Evolutionary conservation across 1,284 basidiomycete species (phyloP).

Genomic region (Cryptococcus sp.): DNA sequence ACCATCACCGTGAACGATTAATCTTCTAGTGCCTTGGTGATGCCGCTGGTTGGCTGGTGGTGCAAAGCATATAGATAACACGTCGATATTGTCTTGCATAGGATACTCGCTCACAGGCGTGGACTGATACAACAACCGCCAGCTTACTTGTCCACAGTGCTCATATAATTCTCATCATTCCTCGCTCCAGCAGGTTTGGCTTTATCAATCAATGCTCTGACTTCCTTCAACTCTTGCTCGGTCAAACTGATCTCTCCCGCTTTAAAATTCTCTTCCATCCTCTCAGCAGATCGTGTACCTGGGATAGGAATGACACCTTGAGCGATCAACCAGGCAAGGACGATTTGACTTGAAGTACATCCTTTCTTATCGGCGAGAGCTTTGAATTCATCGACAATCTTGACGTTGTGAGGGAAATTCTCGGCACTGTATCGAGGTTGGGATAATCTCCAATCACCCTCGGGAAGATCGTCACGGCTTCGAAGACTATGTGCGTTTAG

Average conservation of each 20-base stretch:
- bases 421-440: constrained; percentile 38
- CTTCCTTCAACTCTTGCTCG: constrained; percentile 33
- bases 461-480: not conserved
- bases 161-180: constrained; percentile 5
- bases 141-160: not conserved
- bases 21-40: no score
- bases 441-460: constrained; percentile 33
- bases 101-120: no score
- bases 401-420: constrained; percentile 42
- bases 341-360: constrained; percentile 43
- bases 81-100: no score
- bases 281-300: constrained; percentile 29
- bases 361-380: constrained; percentile 36
- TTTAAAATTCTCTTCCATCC: constrained; percentile 42
- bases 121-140: not conserved
- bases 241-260: constrained; percentile 30
- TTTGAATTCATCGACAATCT: constrained; percentile 30
- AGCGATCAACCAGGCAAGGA: constrained; percentile 49
- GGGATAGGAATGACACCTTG: constrained; percentile 48
- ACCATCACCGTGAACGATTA: no score
- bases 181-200: constrained; percentile 22
- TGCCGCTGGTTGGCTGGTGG: not conserved
- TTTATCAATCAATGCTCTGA: constrained; percentile 33
- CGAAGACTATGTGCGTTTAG: not conserved
- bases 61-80: no score